Base-by-base conservation (phyloP, 1,139 yeast species). In the Candida glucosophila region DNA sequence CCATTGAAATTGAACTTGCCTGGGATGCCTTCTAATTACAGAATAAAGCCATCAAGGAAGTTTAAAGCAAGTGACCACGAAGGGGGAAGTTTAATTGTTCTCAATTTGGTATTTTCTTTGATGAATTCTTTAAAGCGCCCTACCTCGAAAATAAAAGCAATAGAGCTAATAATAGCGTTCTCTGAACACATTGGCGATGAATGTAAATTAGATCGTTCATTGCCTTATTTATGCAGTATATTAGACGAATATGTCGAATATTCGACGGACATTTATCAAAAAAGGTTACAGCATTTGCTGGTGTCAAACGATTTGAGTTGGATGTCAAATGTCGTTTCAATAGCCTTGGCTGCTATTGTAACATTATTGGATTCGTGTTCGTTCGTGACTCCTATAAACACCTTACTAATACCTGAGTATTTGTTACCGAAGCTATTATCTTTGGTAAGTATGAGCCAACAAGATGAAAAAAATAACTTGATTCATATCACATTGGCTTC, bases 101-200 rank as follows among this genome's bases (percentile, higher is more conserved):
- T 88, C 3, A 64, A 80, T 12, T 51, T 76, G 17, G 60, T 86
- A 0, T 70, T 77, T 28, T 73, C 93, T 2, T 63, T 78, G 5
- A 47, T 81, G 17, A 66, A 86, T 34, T 73, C 81, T 29, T 66
- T 86, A 0, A 67, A 69, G 6, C 70, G 73, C 16, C 76, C 85
- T 1, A 49, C 68, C 0, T 72, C 78, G 15, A 68, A 85, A 37
- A 49, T 79, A 4, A 72, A 73, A 40, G 92, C 90, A 0, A 67
- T 93, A 38, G 92, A 86, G 40, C 51, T 88, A 29, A 67, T 90
- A 3, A 48, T 85, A 8, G 85, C 85, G 1, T 58, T 90, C 10
- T 73, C 92, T 1, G 95, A 83, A 43, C 67, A 75, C 32, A 60
- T 85, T 3, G 71, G 73, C 21, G 97, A 90, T 44, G 94, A 82